Percentiles rank a stretch among this genome's conserved stretches.
These are phyloP conservation scores for Plasmodium cynomolgi DNA, from an alignment of 169 alveolate genomes.

Conservation along the genomic window DNA sequence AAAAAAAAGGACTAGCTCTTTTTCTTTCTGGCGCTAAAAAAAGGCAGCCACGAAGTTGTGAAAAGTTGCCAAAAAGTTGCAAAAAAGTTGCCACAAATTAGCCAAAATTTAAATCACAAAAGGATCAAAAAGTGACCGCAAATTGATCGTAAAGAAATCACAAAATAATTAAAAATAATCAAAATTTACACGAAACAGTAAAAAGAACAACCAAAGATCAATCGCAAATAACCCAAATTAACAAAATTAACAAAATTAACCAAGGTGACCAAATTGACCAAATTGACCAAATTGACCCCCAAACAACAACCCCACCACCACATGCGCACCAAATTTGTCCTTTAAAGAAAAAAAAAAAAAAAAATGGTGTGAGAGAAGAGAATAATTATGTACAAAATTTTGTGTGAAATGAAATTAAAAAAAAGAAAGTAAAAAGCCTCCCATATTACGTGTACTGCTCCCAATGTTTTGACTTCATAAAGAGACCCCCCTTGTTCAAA, in stretches of 20 bases:
- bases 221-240: neutral
- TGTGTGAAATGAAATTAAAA: constrained; percentile 2
- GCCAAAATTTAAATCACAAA: neutral
- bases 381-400: neutral
- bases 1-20: constrained; percentile 22
- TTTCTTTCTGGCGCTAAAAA: neutral
- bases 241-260: neutral
- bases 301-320: neutral
- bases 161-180: neutral
- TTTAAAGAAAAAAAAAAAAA: neutral
- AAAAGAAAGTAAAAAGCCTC: neutral
- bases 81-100: neutral
- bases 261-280: neutral
- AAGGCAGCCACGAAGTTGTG: neutral
- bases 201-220: neutral
- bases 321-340: constrained; percentile 26
- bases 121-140: neutral
- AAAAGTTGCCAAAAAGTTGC: too few relatives aligned
- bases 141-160: neutral
- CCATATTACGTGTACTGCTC: constrained; percentile 16
- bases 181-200: neutral
- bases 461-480: neutral
- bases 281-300: neutral
- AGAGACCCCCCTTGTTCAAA: neutral
- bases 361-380: constrained; percentile 24